Evolutionary conservation across 495 filamentous ascomycete species (phyloP).

Genomic region (Jackrogersella minutella): DNA sequence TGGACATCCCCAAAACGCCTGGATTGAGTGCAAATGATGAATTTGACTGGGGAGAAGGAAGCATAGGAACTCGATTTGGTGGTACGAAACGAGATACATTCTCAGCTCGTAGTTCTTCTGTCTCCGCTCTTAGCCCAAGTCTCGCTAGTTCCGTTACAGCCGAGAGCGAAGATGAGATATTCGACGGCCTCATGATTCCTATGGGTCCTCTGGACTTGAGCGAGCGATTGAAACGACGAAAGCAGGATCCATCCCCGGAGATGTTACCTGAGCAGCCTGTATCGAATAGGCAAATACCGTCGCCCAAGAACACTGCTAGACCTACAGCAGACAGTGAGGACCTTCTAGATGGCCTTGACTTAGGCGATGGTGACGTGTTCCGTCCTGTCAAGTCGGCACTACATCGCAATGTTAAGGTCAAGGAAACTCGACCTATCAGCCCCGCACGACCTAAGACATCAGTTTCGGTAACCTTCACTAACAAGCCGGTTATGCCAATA

Average conservation of each 20-base stretch:
- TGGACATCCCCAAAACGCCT: slow-evolving; percentile 65
- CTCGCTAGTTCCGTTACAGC: slow-evolving; percentile 86
- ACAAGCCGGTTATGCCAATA: slow-evolving; percentile 59
- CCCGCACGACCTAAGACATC: slow-evolving; percentile 73
- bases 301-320: slow-evolving; percentile 22
- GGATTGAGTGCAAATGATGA: slow-evolving; percentile 71
- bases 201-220: slow-evolving; percentile 82
- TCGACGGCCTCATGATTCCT: slow-evolving; percentile 86
- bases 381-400: slow-evolving; percentile 79
- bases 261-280: slow-evolving; percentile 35
- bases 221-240: slow-evolving; percentile 74
- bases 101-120: slow-evolving; percentile 82
- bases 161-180: slow-evolving; percentile 93
- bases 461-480: slow-evolving; percentile 89
- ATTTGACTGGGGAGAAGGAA: slow-evolving; percentile 93
- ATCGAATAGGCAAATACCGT: slow-evolving; percentile 36
- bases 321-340: slow-evolving; percentile 71
- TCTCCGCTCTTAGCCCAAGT: slow-evolving; percentile 89
- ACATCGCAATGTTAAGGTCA: slow-evolving; percentile 94
- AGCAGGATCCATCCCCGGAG: slow-evolving; percentile 61
- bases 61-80: slow-evolving; percentile 85
- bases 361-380: slow-evolving; percentile 84
- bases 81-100: slow-evolving; percentile 79
- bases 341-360: slow-evolving; percentile 85
- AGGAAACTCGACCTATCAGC: slow-evolving; percentile 69